Evolutionary conservation across 2,329 filamentous ascomycete species (phyloP).

Genomic region (Dactylonectria macrodidyma): DNA sequence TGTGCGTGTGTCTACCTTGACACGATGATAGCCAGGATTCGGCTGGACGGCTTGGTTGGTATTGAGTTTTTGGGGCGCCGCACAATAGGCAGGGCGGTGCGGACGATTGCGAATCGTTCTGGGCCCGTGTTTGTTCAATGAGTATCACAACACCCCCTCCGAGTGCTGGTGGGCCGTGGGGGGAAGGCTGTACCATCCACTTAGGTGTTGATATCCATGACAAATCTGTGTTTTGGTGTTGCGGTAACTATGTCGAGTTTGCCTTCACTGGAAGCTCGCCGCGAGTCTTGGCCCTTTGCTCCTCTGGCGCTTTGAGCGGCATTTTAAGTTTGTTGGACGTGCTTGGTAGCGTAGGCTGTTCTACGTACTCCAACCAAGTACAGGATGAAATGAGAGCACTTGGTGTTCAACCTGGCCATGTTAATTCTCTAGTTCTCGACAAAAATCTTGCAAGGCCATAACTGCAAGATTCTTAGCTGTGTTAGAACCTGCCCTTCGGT

Average conservation of each 20-base stretch:
- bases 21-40: slow-evolving; percentile 36
- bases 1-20: slow-evolving; percentile 25
- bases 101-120: neutral
- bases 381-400: neutral
- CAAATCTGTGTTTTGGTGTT: neutral
- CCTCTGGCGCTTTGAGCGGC: neutral
- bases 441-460: neutral
- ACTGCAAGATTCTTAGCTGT: neutral
- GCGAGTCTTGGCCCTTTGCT: neutral
- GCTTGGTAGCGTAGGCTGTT: neutral
- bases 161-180: neutral
- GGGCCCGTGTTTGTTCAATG: neutral
- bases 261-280: neutral
- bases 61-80: slow-evolving; percentile 8
- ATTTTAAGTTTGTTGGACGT: neutral
- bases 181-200: neutral
- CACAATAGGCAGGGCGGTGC: neutral
- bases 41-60: slow-evolving; percentile 24
- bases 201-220: neutral
- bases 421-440: neutral
- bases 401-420: neutral
- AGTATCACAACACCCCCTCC: too few species aligned
- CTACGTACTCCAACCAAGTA: neutral
- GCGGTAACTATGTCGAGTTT: neutral
- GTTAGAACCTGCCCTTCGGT: neutral